These are phyloP conservation scores for Peronospora destructor DNA, from an alignment of 352 stramenopile genomes.

Conservation along the genomic window DNA sequence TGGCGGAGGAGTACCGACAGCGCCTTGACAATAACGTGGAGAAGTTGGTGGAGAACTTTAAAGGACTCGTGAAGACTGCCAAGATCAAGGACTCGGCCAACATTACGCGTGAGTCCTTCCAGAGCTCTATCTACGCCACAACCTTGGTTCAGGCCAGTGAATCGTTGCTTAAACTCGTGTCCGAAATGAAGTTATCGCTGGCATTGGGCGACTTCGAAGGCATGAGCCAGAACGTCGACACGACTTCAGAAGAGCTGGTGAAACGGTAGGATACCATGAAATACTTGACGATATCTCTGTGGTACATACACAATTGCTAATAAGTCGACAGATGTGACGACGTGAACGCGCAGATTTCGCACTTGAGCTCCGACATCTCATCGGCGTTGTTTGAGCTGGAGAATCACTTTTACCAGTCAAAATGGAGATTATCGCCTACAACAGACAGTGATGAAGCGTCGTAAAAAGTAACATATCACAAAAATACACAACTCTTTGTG, in stretches of 20 bases:
- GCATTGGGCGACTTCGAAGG: conserved; percentile 77
- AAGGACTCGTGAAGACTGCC: conserved; percentile 70
- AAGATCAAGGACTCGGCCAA: conserved; percentile 81
- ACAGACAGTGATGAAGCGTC: conserved; percentile 12
- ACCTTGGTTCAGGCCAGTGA: conserved; percentile 76
- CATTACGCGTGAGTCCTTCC: conserved; percentile 69
- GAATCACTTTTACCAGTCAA: conserved; percentile 81
- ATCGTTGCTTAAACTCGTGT: conserved; percentile 71
- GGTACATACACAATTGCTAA: not conserved
- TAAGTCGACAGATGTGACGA: conserved; percentile 50
- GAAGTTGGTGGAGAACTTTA: conserved; percentile 86
- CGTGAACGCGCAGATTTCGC: conserved; percentile 67
- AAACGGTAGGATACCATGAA: conserved; percentile 36
- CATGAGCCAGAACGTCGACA: conserved; percentile 81
- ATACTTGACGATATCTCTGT: not conserved
- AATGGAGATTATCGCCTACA: conserved; percentile 47
- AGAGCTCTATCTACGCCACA: conserved; percentile 79
- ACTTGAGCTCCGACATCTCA: conserved; percentile 73
- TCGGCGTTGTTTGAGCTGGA: conserved; percentile 77
- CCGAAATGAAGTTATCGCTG: conserved; percentile 77
- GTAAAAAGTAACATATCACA: conserved; percentile 10
- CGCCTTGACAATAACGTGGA: conserved; percentile 83
- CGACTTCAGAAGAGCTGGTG: conserved; percentile 56
- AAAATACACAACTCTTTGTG: conserved; percentile 6
- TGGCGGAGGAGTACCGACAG: conserved; percentile 82